A percentile compares a stretch with the other conserved stretches of the same genome.
phyloP scores from a whole-genome alignment of 2,329 filamentous ascomycete genomes.

The Lecanicillium sp. region DNA sequence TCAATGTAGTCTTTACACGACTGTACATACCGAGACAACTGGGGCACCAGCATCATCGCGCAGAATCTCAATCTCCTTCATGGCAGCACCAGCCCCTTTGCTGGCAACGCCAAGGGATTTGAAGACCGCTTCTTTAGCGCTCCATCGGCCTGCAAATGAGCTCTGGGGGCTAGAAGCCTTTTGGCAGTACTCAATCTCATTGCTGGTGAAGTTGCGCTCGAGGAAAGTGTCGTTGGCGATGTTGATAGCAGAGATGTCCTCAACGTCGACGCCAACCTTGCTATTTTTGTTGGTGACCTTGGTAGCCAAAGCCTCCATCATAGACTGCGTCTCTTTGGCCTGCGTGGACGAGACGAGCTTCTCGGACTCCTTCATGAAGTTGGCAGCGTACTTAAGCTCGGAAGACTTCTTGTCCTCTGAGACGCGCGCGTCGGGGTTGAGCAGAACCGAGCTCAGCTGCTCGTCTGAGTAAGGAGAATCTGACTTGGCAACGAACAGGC shows the following conservation, averaged over 20 bases:
- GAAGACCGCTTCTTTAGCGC: constrained; percentile 97
- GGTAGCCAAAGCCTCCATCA: constrained; percentile 70
- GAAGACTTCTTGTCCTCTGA: constrained; percentile 78
- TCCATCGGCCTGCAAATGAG: constrained; percentile 93
- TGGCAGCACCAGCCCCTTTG: constrained; percentile 77
- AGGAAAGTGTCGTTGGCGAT: constrained; percentile 91
- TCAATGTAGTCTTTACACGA: background rate
- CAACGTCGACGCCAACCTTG: constrained; percentile 89
- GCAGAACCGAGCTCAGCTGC: constrained; percentile 78
- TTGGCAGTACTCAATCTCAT: constrained; percentile 80
- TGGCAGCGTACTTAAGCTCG: constrained; percentile 62
- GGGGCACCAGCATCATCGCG: constrained; percentile 77
- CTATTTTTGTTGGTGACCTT: constrained; percentile 49
- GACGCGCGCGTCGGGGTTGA: constrained; percentile 90
- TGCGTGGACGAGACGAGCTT: constrained; percentile 42
- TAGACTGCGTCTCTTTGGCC: constrained; percentile 58
- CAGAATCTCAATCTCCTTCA: constrained; percentile 92
- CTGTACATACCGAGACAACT: constrained; percentile 64
- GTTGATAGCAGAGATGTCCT: constrained; percentile 80
- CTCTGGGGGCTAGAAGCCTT: constrained; percentile 72
- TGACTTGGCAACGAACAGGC: constrained; percentile 90
- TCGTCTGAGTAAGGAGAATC: constrained; percentile 84
- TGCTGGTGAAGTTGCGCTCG: constrained; percentile 83
- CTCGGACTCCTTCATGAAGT: constrained; percentile 58
- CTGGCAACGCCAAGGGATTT: constrained; percentile 86